phyloP scores from a whole-genome alignment of 192 early-diverging fungal species.

The Phlyctochytrium bullatum region DNA sequence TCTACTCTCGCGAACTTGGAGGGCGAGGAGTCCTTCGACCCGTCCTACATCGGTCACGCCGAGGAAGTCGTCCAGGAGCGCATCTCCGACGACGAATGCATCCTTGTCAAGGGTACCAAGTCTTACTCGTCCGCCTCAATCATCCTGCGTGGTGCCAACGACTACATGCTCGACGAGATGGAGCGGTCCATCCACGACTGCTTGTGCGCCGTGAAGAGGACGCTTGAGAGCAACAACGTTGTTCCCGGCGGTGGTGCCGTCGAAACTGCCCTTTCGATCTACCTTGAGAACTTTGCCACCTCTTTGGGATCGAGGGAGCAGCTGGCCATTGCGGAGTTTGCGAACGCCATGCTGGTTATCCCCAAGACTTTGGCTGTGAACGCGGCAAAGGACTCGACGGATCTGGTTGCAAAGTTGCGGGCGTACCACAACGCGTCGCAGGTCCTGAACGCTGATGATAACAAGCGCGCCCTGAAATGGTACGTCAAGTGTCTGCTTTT shows the following conservation, averaged over 20 bases:
- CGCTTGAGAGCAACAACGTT: slow-evolving; percentile 89
- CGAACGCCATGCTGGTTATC: slow-evolving; percentile 89
- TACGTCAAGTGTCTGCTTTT: slow-evolving; percentile 32
- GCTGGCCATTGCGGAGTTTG: slow-evolving; percentile 96
- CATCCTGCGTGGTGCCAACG: slow-evolving; percentile 97
- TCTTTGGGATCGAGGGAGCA: slow-evolving; percentile 95
- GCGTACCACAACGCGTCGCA: slow-evolving; percentile 95
- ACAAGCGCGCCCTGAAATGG: slow-evolving; percentile 77
- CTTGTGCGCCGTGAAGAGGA: slow-evolving; percentile 94
- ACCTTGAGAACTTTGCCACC: slow-evolving; percentile 98
- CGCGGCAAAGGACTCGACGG: slow-evolving; percentile 97
- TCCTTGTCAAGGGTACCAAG: slow-evolving; percentile 92
- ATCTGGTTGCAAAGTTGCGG: slow-evolving; percentile 92
- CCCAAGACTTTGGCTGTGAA: slow-evolving; percentile 98
- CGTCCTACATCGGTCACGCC: slow-evolving; percentile 82
- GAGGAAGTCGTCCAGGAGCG: slow-evolving; percentile 97
- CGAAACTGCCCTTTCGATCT: slow-evolving; percentile 92
- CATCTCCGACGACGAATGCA: slow-evolving; percentile 97
- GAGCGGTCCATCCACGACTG: slow-evolving; percentile 95
- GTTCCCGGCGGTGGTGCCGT: slow-evolving; percentile 98
- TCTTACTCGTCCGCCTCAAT: slow-evolving; percentile 84
- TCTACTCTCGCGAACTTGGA: slow-evolving; percentile 95
- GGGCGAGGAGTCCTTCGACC: slow-evolving; percentile 96
- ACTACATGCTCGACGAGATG: slow-evolving; percentile 99
- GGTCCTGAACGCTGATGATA: slow-evolving; percentile 64